Base-by-base conservation (phyloP, 257 asterid species). In the Nicotiana tabacum region DNA sequence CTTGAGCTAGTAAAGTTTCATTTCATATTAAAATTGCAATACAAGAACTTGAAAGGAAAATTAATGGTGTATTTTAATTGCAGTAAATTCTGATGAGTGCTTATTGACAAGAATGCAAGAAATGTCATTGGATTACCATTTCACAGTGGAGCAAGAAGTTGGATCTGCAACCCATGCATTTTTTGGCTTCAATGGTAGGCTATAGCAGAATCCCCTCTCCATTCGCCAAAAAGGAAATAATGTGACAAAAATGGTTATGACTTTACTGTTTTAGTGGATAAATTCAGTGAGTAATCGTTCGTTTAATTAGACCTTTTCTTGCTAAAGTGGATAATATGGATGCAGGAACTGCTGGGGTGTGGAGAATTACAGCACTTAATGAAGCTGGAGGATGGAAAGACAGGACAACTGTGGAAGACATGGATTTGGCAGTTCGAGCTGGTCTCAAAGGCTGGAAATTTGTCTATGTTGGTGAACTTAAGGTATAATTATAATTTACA, bases 361-460 rank as follows among this genome's bases (percentile, higher is more conserved):
- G 95, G 95, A 84, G 94, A 81, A 83, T 91, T 51, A 61, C 81
- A n/a, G 95, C 95, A 4, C 77, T 91, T 16, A 80, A 87, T 39
- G 95, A 91, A 64, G 92, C 97, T 37, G 92, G 97, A 27, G 93
- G 93, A 37, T 91, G 93, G 93, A 89, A 92, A 82, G 95, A 92
- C 72, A 82, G 93, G 61, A 92, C 96, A 15, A 90, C 92, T 0
- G 93, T 91, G 24, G 93, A 92, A 81, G 95, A 91, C 78, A 91
- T 92, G 97, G 96, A 92, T 82, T 86, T 92, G 66, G 93, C 92
- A 0, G 85, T 92, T 51, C 88, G 94, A 74, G 94, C 95, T 17
- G 88, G 93, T 81, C 97, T 92, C 16, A 85, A 80, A 77, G 97
- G 95, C 43, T 92, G 95, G 93, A 91, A 91, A 81, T 91, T 91